These are phyloP conservation scores for Erythrobasidium yunnanense DNA, from an alignment of 768 basidiomycete genomes.

Conservation along the genomic window DNA sequence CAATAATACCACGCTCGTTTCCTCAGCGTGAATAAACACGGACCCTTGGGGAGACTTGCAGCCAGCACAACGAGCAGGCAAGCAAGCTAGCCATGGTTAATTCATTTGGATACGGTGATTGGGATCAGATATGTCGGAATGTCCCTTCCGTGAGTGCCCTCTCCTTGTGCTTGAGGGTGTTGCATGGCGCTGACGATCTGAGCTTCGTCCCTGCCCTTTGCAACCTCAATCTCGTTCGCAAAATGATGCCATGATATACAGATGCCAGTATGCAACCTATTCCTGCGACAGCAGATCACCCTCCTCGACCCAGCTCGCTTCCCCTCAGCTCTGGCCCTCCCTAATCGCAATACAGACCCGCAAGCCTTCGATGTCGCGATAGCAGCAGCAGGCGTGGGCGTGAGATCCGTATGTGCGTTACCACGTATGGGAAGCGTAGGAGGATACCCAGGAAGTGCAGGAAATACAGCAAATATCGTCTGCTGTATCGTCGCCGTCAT, in stretches of 20 bases:
- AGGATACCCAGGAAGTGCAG: constrained; percentile 50
- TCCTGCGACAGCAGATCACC: constrained; percentile 11
- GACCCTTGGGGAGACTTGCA: no score
- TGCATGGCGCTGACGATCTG: background rate
- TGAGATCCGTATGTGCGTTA: constrained; percentile 72
- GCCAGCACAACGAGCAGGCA: no score
- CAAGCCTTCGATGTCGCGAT: constrained; percentile 40
- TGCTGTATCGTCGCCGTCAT: constrained; percentile 64
- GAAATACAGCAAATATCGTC: constrained; percentile 77
- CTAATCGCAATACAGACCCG: constrained; percentile 1
- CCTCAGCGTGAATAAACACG: no score
- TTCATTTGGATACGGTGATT: constrained; percentile 13
- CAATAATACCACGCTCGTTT: no score
- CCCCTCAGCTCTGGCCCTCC: constrained; percentile 2
- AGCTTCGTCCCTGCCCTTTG: background rate
- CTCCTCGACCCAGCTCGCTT: constrained; percentile 5
- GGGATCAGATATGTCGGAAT: constrained; percentile 24
- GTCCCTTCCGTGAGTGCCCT: constrained; percentile 17
- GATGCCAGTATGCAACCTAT: constrained; percentile 12
- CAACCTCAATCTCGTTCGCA: background rate
- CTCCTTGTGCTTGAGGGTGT: no score
- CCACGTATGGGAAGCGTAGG: constrained; percentile 49
- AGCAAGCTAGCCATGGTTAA: constrained; percentile 1
- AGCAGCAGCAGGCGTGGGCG: constrained; percentile 60
- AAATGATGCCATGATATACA: no score